Percentiles rank a stretch among this genome's conserved stretches.
Conservation (phyloP, 2,329 filamentous ascomycete species). For the Aquanectria penicillioides region DNA sequence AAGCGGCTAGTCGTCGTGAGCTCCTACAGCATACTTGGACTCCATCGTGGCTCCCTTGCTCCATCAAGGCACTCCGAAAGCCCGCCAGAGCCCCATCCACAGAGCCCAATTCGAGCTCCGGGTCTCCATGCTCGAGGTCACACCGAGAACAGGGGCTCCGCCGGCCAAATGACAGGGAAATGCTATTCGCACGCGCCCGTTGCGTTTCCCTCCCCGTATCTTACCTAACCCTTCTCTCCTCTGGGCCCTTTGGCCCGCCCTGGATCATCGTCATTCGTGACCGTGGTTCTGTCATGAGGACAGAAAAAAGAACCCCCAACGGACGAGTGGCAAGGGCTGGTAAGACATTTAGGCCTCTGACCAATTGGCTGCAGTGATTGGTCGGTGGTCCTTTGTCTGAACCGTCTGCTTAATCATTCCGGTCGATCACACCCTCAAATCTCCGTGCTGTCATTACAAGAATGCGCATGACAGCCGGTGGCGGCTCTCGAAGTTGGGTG, state of each 20-base stretch:
- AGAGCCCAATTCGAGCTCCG: not conserved
- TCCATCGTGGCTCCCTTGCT: not conserved
- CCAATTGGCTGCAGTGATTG: constrained; percentile 40
- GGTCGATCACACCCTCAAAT: not conserved
- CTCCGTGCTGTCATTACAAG: not conserved
- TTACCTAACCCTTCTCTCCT: constrained; percentile 22
- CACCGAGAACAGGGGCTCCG: not conserved
- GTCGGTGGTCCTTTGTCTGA: too few relatives aligned
- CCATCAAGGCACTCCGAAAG: too few relatives aligned
- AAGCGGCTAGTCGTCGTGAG: constrained; percentile 11
- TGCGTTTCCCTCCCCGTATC: not conserved
- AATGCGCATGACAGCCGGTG: constrained; percentile 14
- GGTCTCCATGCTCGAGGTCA: constrained; percentile 1
- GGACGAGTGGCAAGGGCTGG: constrained; percentile 11
- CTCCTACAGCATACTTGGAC: constrained; percentile 5
- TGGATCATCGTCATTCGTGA: constrained; percentile 8
- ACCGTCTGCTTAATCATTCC: not conserved
- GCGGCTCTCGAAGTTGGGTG: too few relatives aligned
- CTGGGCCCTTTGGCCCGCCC: not conserved
- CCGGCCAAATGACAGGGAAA: constrained; percentile 11
- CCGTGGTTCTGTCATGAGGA: constrained; percentile 14
- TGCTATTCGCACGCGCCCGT: not conserved
- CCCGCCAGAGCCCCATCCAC: too few relatives aligned
- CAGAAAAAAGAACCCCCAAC: not conserved
- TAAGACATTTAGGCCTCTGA: not conserved